A percentile compares a stretch with the other conserved stretches of the same genome.
phyloP scores from a whole-genome alignment of 1,284 basidiomycete genomes.

The Mycena sp. region DNA sequence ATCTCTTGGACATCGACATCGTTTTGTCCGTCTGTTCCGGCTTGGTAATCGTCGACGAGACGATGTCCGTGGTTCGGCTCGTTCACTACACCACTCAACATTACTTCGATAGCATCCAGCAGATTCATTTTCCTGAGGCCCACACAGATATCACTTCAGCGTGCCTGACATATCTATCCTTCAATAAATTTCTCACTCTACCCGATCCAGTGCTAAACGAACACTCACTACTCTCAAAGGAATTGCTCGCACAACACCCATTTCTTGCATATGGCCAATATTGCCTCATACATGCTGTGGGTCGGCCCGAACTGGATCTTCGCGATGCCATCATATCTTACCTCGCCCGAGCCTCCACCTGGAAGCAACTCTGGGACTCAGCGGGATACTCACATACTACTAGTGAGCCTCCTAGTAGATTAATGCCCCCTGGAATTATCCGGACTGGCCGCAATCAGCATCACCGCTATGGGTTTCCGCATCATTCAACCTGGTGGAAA shows the following conservation, averaged over 20 bases:
- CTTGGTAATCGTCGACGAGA: background rate
- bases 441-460: constrained; percentile 3
- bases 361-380: background rate
- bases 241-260: background rate
- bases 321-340: background rate
- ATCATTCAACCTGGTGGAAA: background rate
- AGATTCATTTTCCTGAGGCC: background rate
- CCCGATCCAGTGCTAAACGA: background rate
- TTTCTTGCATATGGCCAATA: constrained; percentile 5
- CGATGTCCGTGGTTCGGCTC: background rate
- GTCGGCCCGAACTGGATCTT: background rate
- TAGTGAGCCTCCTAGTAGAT: background rate
- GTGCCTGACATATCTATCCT: background rate
- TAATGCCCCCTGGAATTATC: background rate
- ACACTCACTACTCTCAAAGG: background rate
- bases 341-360: background rate
- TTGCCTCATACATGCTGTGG: background rate
- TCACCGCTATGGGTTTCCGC: constrained; percentile 4
- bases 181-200: background rate
- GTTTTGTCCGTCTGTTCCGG: background rate
- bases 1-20: background rate
- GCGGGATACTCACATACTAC: background rate
- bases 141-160: background rate
- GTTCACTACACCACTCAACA: constrained; percentile 1
- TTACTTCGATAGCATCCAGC: background rate